Percentiles rank a stretch among this genome's conserved stretches.
phyloP scores from a whole-genome alignment of 2,329 filamentous ascomycete genomes.

The Pseudogymnoascus sp. region DNA sequence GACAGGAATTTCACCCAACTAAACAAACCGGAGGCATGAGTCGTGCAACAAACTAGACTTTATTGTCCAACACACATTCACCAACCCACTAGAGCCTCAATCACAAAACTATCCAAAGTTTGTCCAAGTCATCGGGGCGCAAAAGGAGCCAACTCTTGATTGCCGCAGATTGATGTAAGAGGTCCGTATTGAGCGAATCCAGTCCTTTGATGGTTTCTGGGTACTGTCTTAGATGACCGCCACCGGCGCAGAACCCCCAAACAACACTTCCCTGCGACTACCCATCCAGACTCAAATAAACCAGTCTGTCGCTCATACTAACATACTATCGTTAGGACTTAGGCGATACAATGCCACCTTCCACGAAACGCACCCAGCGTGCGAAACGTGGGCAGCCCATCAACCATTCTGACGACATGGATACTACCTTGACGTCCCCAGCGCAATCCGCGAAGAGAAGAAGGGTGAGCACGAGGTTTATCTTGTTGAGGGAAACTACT shows the following conservation, averaged over 20 bases:
- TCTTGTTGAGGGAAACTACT: background rate
- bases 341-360: conserved; percentile 30
- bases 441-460: conserved; percentile 55
- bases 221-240: conserved; percentile 5
- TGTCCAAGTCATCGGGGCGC: background rate
- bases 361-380: conserved; percentile 32
- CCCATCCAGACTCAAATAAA: background rate
- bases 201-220: conserved; percentile 8
- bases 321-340: conserved; percentile 2
- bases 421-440: conserved; percentile 41
- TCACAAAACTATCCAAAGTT: background rate
- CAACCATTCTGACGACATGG: conserved; percentile 16
- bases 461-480: conserved; percentile 42
- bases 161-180: conserved; percentile 5
- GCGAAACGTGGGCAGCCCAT: conserved; percentile 28
- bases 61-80: conserved; percentile 3
- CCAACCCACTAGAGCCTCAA: background rate
- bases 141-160: background rate
- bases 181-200: conserved; percentile 4
- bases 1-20: conserved; percentile 8
- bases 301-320: background rate
- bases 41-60: background rate
- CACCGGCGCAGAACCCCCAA: background rate
- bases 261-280: conserved; percentile 9
- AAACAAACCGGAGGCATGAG: conserved; percentile 7